These are phyloP conservation scores for Epichloe glyceriae DNA, from an alignment of 2,329 filamentous ascomycete species.

Conservation along the genomic window DNA sequence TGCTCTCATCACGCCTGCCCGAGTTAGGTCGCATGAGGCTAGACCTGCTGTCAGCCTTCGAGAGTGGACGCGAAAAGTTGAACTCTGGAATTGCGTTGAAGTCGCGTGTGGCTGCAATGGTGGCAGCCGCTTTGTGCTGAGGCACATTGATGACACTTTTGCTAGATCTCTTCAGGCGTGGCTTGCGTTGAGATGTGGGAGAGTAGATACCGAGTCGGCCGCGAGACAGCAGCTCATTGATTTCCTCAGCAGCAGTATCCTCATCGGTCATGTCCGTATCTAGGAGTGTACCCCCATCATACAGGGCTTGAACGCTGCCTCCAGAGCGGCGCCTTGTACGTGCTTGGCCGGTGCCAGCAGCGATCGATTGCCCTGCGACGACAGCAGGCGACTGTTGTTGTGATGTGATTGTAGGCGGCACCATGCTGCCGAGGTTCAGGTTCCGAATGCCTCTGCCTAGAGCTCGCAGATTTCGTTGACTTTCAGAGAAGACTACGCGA, in stretches of 20 bases:
- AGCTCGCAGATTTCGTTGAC: conserved; percentile 45
- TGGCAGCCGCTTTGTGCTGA: conserved; percentile 8
- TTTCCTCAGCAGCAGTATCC: conserved; percentile 31
- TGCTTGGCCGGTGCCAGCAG: conserved; percentile 16
- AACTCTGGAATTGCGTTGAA: conserved; percentile 12
- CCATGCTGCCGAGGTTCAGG: conserved; percentile 11
- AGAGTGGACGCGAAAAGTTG: conserved; percentile 19
- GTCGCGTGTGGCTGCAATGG: conserved; percentile 7
- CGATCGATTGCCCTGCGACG: not conserved
- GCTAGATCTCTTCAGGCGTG: conserved; percentile 29
- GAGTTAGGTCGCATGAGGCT: not conserved
- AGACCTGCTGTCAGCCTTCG: not conserved
- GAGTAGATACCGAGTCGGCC: conserved; percentile 13
- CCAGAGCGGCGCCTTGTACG: conserved; percentile 36
- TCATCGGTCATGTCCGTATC: conserved; percentile 30
- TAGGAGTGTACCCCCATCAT: conserved; percentile 21
- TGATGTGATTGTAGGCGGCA: not conserved
- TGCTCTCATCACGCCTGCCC: not conserved
- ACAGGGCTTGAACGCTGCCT: conserved; percentile 31
- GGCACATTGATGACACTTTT: conserved; percentile 25
- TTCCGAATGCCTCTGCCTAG: conserved; percentile 22
- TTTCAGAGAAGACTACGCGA: conserved; percentile 55
- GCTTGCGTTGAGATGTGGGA: conserved; percentile 20
- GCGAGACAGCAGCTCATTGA: conserved; percentile 27
- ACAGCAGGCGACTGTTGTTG: not conserved